Percentiles rank a stretch among this genome's conserved stretches.
These are phyloP conservation scores for Pisolithus thermaeus DNA, from an alignment of 1,284 basidiomycete species.

Conservation along the genomic window DNA sequence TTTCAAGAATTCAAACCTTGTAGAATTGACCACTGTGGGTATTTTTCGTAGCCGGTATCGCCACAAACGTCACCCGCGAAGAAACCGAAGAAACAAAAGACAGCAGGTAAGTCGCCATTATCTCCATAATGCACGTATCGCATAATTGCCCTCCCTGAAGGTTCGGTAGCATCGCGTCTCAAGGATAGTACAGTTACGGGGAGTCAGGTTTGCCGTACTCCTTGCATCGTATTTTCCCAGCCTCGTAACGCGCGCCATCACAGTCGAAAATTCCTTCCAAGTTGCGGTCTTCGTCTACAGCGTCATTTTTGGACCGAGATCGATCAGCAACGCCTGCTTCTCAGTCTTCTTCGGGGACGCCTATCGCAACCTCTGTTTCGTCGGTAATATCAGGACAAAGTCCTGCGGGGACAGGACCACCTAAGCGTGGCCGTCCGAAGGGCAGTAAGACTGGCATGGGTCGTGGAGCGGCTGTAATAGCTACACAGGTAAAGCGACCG, in stretches of 20 bases:
- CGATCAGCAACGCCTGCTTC: slow-evolving; percentile 38
- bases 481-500: slow-evolving; percentile 27
- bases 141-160: slow-evolving; percentile 26
- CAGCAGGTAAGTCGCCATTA: slow-evolving; percentile 23
- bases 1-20: background rate
- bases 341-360: slow-evolving; percentile 38
- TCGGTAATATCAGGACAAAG: slow-evolving; percentile 22
- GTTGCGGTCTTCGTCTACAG: slow-evolving; percentile 61
- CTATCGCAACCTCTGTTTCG: slow-evolving; percentile 26
- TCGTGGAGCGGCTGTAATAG: slow-evolving; percentile 17
- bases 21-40: background rate
- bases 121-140: slow-evolving; percentile 9
- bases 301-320: slow-evolving; percentile 48
- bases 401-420: slow-evolving; percentile 29
- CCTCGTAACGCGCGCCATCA: slow-evolving; percentile 36
- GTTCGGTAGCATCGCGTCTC: slow-evolving; percentile 51
- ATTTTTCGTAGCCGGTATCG: slow-evolving; percentile 46
- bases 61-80: slow-evolving; percentile 65
- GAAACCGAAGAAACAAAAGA: slow-evolving; percentile 62
- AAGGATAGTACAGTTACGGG: slow-evolving; percentile 45
- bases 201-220: slow-evolving; percentile 20
- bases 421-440: slow-evolving; percentile 30
- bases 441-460: slow-evolving; percentile 32
- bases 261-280: slow-evolving; percentile 69
- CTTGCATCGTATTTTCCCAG: background rate